Evolutionary conservation across 345 rosid genomes (phyloP), one percentile per base, ranked within the genome.

Genomic region (Jatropha curcas): DNA sequence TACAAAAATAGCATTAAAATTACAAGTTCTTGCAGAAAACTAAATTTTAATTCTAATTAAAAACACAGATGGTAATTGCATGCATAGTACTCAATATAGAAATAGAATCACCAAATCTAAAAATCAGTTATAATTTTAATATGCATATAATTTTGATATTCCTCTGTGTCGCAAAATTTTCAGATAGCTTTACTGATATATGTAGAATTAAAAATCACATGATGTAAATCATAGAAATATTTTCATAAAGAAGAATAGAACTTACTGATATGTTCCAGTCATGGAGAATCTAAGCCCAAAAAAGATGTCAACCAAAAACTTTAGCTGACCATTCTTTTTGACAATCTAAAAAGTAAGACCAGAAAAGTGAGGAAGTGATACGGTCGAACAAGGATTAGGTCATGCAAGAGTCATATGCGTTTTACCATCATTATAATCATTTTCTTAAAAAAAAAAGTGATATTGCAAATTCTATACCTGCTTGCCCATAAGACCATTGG

Each of bases 401-500:
- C 14, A 16, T 46, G 22, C 50, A 14, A 31, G 17, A 60, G 20
- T 19, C 14, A 51, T 60, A 22, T 31, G 35, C 14, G 28, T 27
- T 27, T 25, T 7, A 51, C 39, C 48, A 9, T 45, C 52, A 48
- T 45, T 14, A 45, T 14, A 2, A 45, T 2, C 2, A 14, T 45
- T n/a, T n/a, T n/a, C n/a, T n/a, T n/a, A n/a, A n/a, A n/a, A n/a
- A n/a, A 45, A 31, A 14, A 14, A 5, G 14, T 19, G 4, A 12
- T 9, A 61, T 20, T 5, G 2, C 51, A 13, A 10, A 13, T 56
- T 12, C n/a, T 4, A 16, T 67, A 85, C 98, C 90, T 92, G 99
- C 67, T 75, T 81, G 34, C 99, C 99, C 99, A 95, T 95, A 22
- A 95, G 95, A 62, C 99, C 98, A 70, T 89, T 90, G 37, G 86